Evolutionary conservation across 1,284 basidiomycete species (phyloP), one percentile per base, ranked within the genome.

Genomic region (Pterulicium gracile): DNA sequence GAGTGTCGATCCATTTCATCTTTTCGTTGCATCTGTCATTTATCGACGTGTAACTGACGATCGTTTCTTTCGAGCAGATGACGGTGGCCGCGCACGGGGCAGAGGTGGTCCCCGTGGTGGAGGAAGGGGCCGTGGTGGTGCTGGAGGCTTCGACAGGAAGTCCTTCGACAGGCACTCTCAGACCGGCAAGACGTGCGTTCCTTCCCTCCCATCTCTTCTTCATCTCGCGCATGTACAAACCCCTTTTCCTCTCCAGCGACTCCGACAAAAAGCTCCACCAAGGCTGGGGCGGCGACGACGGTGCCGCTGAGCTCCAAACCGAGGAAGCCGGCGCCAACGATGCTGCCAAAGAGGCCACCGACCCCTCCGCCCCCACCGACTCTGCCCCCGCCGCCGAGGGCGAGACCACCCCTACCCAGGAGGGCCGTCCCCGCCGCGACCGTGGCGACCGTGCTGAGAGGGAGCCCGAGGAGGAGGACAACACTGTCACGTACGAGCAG

Each of bases 261-360:
- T 83, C 87, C 40, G 85, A 91, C 56, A 96, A 96, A 78, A 88
- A 88, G 71, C 67, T 93, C 55, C 83, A 88, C 63, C 87, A 91
- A 62, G 85, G 82, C 53, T 96, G 91, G 91, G 91, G 91, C 53
- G 88, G 85, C 50, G 87, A 90, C 56, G 88, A 93, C 58, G 88
- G 82, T 57, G 72, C 70, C 54, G 63, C 81, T 34, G 89, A 91
- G 64, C 71, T 84, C 58, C 83, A 84, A 64, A 73, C 71, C 41
- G 92, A 95, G 65, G 68, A 82, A 57, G 78, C 73, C 49, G 87
- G 79, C 53, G 66, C 60, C 49, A 64, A 55, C 47, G 78, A 81
- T 56, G 86, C 78, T 51, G 66, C 64, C 48, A 69, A 56, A 34
- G 77, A 79, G 56, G 58, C 57, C 39, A 57, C 60, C 54, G 60